Conservation (phyloP, 805 yeast genomes). For the Ogataea paraovalis region DNA sequence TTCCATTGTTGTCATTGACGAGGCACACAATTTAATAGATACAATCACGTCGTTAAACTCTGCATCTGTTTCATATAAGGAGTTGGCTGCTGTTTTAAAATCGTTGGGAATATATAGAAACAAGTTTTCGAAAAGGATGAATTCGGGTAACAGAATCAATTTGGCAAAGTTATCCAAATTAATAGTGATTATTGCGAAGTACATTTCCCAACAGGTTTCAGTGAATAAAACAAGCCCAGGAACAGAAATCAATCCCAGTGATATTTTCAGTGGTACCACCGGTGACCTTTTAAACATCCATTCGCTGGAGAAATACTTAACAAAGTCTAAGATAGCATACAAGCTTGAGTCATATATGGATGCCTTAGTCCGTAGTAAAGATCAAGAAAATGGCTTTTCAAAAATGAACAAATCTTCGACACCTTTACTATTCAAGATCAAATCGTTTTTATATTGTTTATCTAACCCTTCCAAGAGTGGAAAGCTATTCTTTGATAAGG, state of each 20-base stretch:
- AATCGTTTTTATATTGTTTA: conserved; percentile 59
- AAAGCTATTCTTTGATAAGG: conserved; percentile 56
- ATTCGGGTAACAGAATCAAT: conserved; percentile 67
- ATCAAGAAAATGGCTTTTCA: conserved; percentile 4
- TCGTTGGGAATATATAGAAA: conserved; percentile 53
- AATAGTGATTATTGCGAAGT: conserved; percentile 47
- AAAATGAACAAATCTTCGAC: conserved; percentile 25
- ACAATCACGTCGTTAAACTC: conserved; percentile 70
- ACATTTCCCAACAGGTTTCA: conserved; percentile 34
- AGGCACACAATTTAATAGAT: conserved; percentile 86
- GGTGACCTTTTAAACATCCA: conserved; percentile 71
- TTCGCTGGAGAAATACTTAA: conserved; percentile 60
- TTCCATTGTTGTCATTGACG: conserved; percentile 78
- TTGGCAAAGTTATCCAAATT: conserved; percentile 60
- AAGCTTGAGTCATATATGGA: conserved; percentile 73
- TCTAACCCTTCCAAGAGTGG: conserved; percentile 81
- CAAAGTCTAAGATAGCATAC: conserved; percentile 71
- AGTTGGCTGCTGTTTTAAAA: conserved; percentile 40
- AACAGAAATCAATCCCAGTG: conserved; percentile 42
- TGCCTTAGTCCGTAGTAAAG: conserved; percentile 7
- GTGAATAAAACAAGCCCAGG: conserved; percentile 45
- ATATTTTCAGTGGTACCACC: conserved; percentile 54
- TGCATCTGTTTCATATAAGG: conserved; percentile 46
- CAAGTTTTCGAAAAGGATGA: conserved; percentile 62
- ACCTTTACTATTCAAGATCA: conserved; percentile 63